Evolutionary conservation across 768 basidiomycete genomes (phyloP), one percentile per base, ranked within the genome.

Genomic region (Dacryopinax spathularia): DNA sequence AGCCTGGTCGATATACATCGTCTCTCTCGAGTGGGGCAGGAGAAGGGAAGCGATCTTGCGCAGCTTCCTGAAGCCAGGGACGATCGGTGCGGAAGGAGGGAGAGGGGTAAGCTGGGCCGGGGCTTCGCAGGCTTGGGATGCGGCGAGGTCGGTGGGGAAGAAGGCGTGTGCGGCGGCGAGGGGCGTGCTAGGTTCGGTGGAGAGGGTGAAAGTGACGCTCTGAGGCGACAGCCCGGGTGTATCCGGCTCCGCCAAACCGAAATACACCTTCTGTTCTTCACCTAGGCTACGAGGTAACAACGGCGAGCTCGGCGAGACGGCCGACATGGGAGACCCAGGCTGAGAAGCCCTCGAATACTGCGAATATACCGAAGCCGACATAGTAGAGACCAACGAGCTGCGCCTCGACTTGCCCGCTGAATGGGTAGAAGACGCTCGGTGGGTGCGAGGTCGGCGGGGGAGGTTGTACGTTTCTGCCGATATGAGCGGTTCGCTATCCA

Each of bases 391-490:
- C n/a, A 37, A n/a, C 36, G 36, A 37, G 36, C 12, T n/a, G 12
- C 36, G 36, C 36, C 36, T 37, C 12, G 36, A 37, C 36, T n/a
- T 37, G 36, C 36, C 25, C 5, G 48, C 25, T 10, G 13, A 9
- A 27, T 15, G 48, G 15, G 25, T 13, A 20, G 48, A 56, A 29
- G 22, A 5, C 25, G 9, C 25, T 22, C 25, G 15, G 6, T 22
- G 6, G 48, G 48, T 29, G 48, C 48, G 25, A 10, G 48, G 6
- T 9, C 48, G 48, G 48, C 13, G 48, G 5, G 48, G 5, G 48
- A 56, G 48, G 48, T 56, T 56, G 48, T 56, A 56, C 48, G 48
- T 56, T 29, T 56, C 48, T 56, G 48, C 48, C 3, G 5, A 27
- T 3, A 56, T 56, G 3, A 56, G 5, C 48, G 48, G 48, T 6